phyloP scores from a whole-genome alignment of 179 eudicot species.

The Heliamphora pulchella region DNA sequence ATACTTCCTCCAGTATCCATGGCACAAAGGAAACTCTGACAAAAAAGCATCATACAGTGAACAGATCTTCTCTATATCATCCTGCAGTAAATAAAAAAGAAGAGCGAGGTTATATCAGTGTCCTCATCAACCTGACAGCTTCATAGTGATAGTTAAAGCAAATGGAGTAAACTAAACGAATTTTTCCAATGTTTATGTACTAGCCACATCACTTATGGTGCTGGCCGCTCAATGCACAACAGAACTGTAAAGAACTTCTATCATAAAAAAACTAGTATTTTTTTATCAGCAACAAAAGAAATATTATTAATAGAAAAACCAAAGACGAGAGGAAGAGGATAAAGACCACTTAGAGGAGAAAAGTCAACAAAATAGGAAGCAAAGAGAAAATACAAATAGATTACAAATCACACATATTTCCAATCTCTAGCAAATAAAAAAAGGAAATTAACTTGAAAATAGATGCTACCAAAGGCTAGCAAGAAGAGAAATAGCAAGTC shows the following conservation, averaged over 20 bases:
- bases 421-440: no score
- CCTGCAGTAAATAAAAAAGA: constrained; percentile 43
- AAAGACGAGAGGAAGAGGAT: no score
- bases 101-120: neutral
- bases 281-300: no score
- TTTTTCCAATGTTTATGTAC: neutral
- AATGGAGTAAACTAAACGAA: neutral
- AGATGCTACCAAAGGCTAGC: no score
- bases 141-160: neutral
- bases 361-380: no score
- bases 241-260: neutral
- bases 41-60: constrained; percentile 66
- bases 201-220: neutral
- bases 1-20: constrained; percentile 79
- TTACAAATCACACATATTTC: no score
- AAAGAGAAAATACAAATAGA: no score
- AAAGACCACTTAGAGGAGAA: no score
- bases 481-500: no score
- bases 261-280: neutral
- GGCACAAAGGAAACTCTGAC: constrained; percentile 72
- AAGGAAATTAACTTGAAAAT: no score
- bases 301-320: no score
- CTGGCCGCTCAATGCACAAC: neutral
- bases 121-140: neutral
- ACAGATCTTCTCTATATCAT: constrained; percentile 49